phyloP scores from a whole-genome alignment of 2,329 filamentous ascomycete species.

The Fusarium torulosum region DNA sequence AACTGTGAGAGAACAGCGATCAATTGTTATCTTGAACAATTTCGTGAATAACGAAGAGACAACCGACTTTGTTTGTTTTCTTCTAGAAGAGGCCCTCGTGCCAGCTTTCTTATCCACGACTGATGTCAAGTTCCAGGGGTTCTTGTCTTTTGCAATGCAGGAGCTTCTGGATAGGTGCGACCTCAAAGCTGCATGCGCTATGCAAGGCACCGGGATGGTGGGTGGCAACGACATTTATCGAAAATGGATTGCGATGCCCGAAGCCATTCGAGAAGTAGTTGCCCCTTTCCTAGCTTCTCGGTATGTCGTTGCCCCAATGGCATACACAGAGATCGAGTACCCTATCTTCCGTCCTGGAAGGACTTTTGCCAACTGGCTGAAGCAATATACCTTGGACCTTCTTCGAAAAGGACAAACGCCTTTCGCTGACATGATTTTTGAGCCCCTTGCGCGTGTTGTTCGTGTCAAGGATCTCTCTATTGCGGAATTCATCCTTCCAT shows the following conservation, averaged over 20 bases:
- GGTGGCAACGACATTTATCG: slow-evolving; percentile 72
- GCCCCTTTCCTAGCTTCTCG: slow-evolving; percentile 88
- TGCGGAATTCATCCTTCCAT: slow-evolving; percentile 89
- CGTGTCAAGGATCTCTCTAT: slow-evolving; percentile 88
- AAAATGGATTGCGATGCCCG: slow-evolving; percentile 83
- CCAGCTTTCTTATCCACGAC: slow-evolving; percentile 92
- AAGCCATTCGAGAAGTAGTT: slow-evolving; percentile 82
- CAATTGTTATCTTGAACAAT: slow-evolving; percentile 89
- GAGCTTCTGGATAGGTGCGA: slow-evolving; percentile 84
- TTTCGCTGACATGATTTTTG: slow-evolving; percentile 82
- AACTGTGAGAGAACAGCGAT: slow-evolving; percentile 78
- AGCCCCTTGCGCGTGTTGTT: slow-evolving; percentile 84
- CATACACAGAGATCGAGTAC: slow-evolving; percentile 71
- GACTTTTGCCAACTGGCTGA: slow-evolving; percentile 84
- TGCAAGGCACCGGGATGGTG: slow-evolving; percentile 54
- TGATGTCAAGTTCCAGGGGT: slow-evolving; percentile 88
- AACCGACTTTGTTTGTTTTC: slow-evolving; percentile 85
- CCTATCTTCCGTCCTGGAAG: slow-evolving; percentile 80
- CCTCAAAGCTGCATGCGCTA: slow-evolving; percentile 69
- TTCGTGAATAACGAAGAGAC: slow-evolving; percentile 83
- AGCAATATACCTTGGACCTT: slow-evolving; percentile 83
- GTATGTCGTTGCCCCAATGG: slow-evolving; percentile 78
- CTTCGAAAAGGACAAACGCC: slow-evolving; percentile 80
- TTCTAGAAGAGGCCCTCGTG: slow-evolving; percentile 88
- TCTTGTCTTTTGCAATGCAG: slow-evolving; percentile 95